Percentiles rank a stretch among this genome's conserved stretches.
Evolutionary conservation across 306 rosid genomes (phyloP).

Genomic region (Malus sieversii): DNA sequence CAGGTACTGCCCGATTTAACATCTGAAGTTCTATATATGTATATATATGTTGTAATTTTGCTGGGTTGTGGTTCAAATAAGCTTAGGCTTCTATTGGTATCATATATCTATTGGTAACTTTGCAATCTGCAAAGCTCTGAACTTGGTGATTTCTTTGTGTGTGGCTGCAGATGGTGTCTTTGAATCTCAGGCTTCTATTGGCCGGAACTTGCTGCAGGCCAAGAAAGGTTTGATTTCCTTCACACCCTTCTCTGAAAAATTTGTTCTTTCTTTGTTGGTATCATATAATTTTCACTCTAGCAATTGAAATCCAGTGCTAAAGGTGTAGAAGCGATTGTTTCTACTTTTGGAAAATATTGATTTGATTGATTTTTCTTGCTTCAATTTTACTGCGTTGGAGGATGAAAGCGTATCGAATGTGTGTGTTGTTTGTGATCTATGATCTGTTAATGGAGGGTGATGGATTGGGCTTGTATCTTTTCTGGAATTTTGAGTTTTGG

Average conservation of each 20-base stretch:
- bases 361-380: not conserved
- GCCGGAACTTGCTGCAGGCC: slow-evolving; percentile 81
- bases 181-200: slow-evolving; percentile 35
- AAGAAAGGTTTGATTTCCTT: slow-evolving; percentile 41
- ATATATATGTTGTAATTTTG: not conserved
- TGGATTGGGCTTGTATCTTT: not conserved
- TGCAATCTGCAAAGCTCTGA: not conserved
- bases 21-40: not conserved
- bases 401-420: not conserved
- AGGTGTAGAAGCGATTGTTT: slow-evolving; percentile 9
- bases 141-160: slow-evolving; percentile 9
- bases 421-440: not conserved
- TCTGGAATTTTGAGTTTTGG: not conserved
- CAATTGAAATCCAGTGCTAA: not conserved
- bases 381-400: not conserved
- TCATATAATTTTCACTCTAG: not conserved
- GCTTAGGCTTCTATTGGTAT: too few relatives aligned
- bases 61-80: not conserved
- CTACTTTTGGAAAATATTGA: not conserved
- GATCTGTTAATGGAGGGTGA: not conserved
- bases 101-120: too few relatives aligned
- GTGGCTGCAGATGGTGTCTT: slow-evolving; percentile 42
- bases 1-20: slow-evolving; percentile 29
- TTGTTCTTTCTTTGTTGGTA: not conserved
- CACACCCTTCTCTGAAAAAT: not conserved